Base-by-base conservation (phyloP, 352 stramenopile species). In the Pythium aquatile region DNA sequence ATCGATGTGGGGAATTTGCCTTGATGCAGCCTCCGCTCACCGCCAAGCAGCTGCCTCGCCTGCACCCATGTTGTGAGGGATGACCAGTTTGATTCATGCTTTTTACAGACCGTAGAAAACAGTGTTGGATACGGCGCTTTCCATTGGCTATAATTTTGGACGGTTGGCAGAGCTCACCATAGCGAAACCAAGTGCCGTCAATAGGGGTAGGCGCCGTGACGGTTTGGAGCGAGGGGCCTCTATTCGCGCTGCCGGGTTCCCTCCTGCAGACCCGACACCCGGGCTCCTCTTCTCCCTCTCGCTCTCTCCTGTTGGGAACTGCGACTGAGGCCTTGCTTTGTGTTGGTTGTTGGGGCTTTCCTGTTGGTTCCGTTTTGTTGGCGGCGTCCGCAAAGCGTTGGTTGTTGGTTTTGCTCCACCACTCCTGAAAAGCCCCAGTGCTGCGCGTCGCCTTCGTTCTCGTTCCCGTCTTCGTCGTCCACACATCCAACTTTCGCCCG, bases 361-460 rank as follows among this genome's bases (percentile, higher is more conserved):
- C 42, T 53, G 37, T 32, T 60, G 63, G 63, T 69, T 69, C 63
- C 56, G 24, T 56, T 56, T 56, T 56, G 49, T 58, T 69, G 40
- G 51, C 28, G 40, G 51, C 28, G 61, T 20, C 28, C 14, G 20
- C 53, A 26, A 49, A 59, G 20, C 58, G 58, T 51, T 29, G 44
- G 44, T 29, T 16, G 44, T 65, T 53, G 47, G 35, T 58, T 58
- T 53, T 55, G 20, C 33, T 29, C 49, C 24, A 71, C 65, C 24
- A 71, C 65, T 71, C 65, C 44, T 48, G 65, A 71, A 71, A 71
- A 71, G 58, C 63, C 58, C 54, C 51, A 30, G 57, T 62, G 57
- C 55, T 37, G 61, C 54, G 51, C 28, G 55, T 52, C 55, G n/a
- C 48, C 51, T 32, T 29, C 40, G 32, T 39, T 11, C 11, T 30